A percentile compares a stretch with the other conserved stretches of the same genome.
These are phyloP conservation scores for Diutina mesorugosa DNA, from an alignment of 1,139 yeast species.

Conservation along the genomic window DNA sequence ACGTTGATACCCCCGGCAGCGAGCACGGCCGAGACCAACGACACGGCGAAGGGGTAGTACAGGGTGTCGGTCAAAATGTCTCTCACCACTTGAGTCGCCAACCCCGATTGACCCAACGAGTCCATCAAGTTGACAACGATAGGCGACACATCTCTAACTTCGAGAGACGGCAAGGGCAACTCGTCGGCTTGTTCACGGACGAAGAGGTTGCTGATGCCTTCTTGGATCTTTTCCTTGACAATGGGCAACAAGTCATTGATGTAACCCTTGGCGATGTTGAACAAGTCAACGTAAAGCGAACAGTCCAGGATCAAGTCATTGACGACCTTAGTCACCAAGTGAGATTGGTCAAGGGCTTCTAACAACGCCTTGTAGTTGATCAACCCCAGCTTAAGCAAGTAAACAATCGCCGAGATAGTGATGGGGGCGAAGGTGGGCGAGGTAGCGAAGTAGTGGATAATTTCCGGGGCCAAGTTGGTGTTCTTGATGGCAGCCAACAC, in stretches of 20 bases:
- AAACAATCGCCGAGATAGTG: slow-evolving; percentile 17
- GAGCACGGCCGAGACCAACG: slow-evolving; percentile 21
- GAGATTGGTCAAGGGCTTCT: slow-evolving; percentile 30
- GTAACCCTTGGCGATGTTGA: slow-evolving; percentile 20
- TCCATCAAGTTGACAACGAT: slow-evolving; percentile 26
- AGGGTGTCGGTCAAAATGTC: slow-evolving; percentile 26
- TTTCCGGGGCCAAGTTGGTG: slow-evolving; percentile 26
- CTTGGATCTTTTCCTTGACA: slow-evolving; percentile 12
- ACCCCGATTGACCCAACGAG: slow-evolving; percentile 32
- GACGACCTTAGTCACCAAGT: slow-evolving; percentile 28
- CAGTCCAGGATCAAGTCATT: slow-evolving; percentile 26
- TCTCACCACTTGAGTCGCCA: slow-evolving; percentile 28
- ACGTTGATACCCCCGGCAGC: slow-evolving; percentile 17
- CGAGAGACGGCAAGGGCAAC: not conserved
- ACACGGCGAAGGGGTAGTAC: slow-evolving; percentile 29
- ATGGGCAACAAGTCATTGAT: slow-evolving; percentile 19
- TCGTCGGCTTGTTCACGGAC: not conserved
- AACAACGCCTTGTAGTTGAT: slow-evolving; percentile 26
- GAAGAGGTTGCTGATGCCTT: not conserved
- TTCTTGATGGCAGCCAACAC: slow-evolving; percentile 25
- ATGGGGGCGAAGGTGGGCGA: slow-evolving; percentile 20
- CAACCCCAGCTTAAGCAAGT: slow-evolving; percentile 19
- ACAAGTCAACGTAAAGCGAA: slow-evolving; percentile 28
- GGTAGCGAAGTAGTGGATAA: slow-evolving; percentile 20
- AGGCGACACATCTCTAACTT: slow-evolving; percentile 7